Conservation (phyloP, 768 basidiomycete genomes). For the Tulasnella sp. region DNA sequence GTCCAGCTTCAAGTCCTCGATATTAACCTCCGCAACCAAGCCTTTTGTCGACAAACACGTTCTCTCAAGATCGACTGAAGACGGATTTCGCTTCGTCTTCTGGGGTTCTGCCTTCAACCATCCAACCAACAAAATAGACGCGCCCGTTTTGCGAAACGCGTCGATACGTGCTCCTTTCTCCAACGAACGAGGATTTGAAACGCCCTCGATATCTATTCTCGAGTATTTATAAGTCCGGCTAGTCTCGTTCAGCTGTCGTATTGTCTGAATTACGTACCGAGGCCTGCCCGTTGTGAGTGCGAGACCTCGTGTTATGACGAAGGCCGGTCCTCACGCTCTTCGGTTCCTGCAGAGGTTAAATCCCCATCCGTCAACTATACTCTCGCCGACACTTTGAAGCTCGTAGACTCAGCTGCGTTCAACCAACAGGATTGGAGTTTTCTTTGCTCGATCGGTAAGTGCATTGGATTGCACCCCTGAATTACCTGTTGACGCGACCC, state of each 20-base stretch:
- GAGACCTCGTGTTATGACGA: neutral
- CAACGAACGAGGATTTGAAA: neutral
- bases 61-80: neutral
- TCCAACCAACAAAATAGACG: neutral
- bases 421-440: neutral
- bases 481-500: neutral
- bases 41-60: neutral
- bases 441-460: neutral
- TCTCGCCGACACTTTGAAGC: neutral
- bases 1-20: neutral
- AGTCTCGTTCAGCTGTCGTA: neutral
- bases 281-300: neutral
- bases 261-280: neutral
- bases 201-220: neutral
- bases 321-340: no score
- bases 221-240: neutral
- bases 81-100: neutral
- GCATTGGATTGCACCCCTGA: neutral
- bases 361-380: neutral
- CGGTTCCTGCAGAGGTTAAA: neutral
- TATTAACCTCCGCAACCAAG: neutral
- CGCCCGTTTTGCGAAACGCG: neutral
- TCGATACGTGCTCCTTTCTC: neutral
- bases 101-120: neutral
- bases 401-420: neutral